Percentiles rank a stretch among this genome's conserved stretches.
These are phyloP conservation scores for Rhizophora mangle DNA, from an alignment of 345 rosid species.

Conservation along the genomic window DNA sequence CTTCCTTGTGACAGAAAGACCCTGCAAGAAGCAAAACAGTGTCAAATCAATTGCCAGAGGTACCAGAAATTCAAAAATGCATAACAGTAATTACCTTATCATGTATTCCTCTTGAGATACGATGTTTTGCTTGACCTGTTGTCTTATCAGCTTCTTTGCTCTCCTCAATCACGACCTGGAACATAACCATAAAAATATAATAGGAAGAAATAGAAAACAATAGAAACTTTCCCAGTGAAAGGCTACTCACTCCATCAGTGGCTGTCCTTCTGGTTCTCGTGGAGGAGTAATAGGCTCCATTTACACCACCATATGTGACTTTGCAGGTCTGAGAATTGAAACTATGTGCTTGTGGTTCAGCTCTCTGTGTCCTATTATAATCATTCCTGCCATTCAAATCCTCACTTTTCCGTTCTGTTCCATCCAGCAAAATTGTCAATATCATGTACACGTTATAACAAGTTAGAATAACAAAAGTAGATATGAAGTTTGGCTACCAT, in stretches of 20 bases:
- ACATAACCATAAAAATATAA: slow-evolving; percentile 5
- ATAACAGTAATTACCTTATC: slow-evolving; percentile 50
- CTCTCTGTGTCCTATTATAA: slow-evolving; percentile 22
- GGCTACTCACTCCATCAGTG: slow-evolving; percentile 62
- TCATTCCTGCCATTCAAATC: slow-evolving; percentile 29
- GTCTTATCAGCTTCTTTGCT: slow-evolving; percentile 74
- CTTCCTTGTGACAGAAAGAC: slow-evolving; percentile 73
- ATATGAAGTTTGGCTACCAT: slow-evolving; percentile 36
- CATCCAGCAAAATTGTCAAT: slow-evolving; percentile 15
- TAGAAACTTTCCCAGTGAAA: background rate
- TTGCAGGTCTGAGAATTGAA: slow-evolving; percentile 46
- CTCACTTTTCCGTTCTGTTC: slow-evolving; percentile 38
- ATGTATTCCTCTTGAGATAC: slow-evolving; percentile 72
- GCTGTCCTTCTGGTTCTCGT: slow-evolving; percentile 55
- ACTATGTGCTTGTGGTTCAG: slow-evolving; percentile 29
- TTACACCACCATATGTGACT: slow-evolving; percentile 75
- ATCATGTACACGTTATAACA: background rate
- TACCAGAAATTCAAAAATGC: background rate
- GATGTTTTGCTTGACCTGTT: slow-evolving; percentile 75
- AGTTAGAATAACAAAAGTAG: background rate
- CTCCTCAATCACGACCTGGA: slow-evolving; percentile 73
- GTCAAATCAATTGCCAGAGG: slow-evolving; percentile 9
- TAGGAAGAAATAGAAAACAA: background rate
- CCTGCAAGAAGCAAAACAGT: slow-evolving; percentile 36
- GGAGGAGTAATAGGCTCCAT: slow-evolving; percentile 78